Evolutionary conservation across 108 stramenopile genomes (phyloP).

Genomic region (Asterionellopsis glacialis): DNA sequence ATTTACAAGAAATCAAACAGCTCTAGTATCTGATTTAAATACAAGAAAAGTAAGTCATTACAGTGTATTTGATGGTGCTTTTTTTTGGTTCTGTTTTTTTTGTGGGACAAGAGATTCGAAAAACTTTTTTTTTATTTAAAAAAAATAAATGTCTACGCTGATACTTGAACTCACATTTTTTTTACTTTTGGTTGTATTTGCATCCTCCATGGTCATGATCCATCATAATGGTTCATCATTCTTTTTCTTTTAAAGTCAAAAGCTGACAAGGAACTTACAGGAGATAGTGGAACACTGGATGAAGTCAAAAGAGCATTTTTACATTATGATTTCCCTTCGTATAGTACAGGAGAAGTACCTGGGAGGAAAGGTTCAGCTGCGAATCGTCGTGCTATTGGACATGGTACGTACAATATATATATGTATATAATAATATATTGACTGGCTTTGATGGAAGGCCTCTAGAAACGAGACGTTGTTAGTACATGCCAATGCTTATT

Average conservation of each 20-base stretch:
- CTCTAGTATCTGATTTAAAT: conserved; percentile 56
- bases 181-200: too few species aligned
- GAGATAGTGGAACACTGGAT: conserved; percentile 56
- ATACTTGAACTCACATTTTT: too few species aligned
- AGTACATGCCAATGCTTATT: too few species aligned
- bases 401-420: conserved; percentile 9
- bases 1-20: conserved; percentile 48
- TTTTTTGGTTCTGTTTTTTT: too few species aligned
- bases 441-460: not conserved
- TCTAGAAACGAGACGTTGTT: conserved; percentile 67
- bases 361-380: conserved; percentile 27
- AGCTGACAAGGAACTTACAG: conserved; percentile 55
- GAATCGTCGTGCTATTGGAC: conserved; percentile 62
- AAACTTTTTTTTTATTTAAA: too few species aligned
- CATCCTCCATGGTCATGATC: too few species aligned
- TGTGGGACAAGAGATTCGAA: too few species aligned
- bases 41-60: conserved; percentile 26
- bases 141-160: too few species aligned
- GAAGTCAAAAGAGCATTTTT: conserved; percentile 59
- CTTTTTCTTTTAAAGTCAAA: not conserved
- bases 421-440: too few species aligned
- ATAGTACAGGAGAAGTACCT: conserved; percentile 53
- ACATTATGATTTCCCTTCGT: conserved; percentile 89
- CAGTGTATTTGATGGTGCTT: too few species aligned
- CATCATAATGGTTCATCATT: too few species aligned